Conservation (phyloP, 257 asterid species). For the Coffea eugenioides region DNA sequence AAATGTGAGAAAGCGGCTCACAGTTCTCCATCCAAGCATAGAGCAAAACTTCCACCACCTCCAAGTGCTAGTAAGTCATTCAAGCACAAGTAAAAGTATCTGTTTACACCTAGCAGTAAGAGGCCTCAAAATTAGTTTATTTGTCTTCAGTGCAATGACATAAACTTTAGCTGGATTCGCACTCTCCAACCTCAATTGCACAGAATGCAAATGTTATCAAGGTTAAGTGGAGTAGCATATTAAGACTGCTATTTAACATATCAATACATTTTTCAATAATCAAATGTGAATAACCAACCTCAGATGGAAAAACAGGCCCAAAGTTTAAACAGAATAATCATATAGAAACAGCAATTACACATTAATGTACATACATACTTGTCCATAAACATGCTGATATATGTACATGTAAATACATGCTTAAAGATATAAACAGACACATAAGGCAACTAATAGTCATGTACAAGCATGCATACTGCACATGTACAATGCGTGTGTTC, state of each 20-base stretch:
- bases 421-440: neutral
- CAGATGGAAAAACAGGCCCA: neutral
- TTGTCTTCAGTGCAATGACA: neutral
- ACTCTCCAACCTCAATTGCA: too few species aligned
- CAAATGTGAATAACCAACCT: neutral
- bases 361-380: too few species aligned
- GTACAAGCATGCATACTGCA: neutral
- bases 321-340: neutral
- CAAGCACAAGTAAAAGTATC: constrained; percentile 84
- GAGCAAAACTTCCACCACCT: constrained; percentile 86
- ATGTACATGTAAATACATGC: neutral
- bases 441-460: neutral
- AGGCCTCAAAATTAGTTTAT: constrained; percentile 10
- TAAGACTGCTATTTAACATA: neutral
- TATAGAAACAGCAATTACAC: neutral
- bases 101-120: constrained; percentile 65
- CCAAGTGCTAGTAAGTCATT: constrained; percentile 90
- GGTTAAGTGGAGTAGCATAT: neutral
- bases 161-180: neutral
- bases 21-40: constrained; percentile 85
- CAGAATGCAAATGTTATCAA: neutral
- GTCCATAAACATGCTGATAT: neutral
- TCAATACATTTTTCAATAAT: neutral
- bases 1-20: constrained; percentile 35
- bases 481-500: neutral